A percentile compares a stretch with the other conserved stretches of the same genome.
Conservation (phyloP, 2,329 filamentous ascomycete genomes). For the Aspergillus sp. region DNA sequence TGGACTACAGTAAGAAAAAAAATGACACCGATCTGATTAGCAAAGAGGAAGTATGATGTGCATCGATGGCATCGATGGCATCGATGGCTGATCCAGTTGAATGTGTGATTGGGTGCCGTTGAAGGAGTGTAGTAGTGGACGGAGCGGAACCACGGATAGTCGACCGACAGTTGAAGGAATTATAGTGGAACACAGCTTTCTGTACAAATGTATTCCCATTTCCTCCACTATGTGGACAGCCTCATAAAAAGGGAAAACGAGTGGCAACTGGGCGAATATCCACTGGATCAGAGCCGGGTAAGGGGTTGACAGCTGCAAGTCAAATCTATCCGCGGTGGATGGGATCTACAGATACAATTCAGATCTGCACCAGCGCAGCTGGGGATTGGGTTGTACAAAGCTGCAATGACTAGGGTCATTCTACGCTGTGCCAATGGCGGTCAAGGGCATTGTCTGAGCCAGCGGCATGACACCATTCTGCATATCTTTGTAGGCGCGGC, state of each 20-base stretch:
- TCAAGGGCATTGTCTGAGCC: too few species aligned
- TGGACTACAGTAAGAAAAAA: background rate
- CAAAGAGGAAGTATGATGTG: background rate
- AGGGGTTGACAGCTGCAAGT: background rate
- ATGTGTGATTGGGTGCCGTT: conserved; percentile 10
- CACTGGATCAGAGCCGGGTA: too few species aligned
- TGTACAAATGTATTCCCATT: too few species aligned
- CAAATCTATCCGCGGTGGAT: background rate
- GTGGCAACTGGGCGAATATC: too few species aligned
- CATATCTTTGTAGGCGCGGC: too few species aligned
- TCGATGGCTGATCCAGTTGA: conserved; percentile 8
- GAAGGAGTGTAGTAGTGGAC: background rate
- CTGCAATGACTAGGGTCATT: too few species aligned
- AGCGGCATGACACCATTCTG: too few species aligned
- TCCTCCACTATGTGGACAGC: background rate
- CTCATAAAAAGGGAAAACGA: background rate
- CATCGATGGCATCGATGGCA: conserved; percentile 12
- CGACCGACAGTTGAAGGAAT: conserved; percentile 6
- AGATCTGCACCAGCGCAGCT: background rate
- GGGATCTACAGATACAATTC: background rate
- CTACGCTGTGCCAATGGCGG: too few species aligned
- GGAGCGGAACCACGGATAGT: conserved; percentile 4
- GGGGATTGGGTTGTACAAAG: too few species aligned
- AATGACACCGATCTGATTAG: background rate
- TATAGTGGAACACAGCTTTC: background rate